Percentiles rank a stretch among this genome's conserved stretches.
These are phyloP conservation scores for Pseudonitzschia multistriata DNA, from an alignment of 108 stramenopile species.

Conservation along the genomic window DNA sequence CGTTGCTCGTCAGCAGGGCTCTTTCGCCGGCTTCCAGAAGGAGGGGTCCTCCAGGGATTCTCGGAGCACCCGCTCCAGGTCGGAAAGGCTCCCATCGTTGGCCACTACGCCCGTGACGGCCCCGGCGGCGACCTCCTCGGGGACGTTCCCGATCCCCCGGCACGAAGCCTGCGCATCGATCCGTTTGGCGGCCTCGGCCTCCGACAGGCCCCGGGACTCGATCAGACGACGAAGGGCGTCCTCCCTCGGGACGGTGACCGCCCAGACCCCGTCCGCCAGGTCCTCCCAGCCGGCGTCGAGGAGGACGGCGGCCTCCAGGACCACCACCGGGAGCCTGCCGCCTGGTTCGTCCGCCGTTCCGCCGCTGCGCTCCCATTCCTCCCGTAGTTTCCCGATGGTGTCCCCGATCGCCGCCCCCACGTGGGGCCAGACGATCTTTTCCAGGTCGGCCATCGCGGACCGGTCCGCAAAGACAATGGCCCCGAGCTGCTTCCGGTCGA, in stretches of 20 bases:
- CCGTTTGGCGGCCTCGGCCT: slow-evolving; percentile 61
- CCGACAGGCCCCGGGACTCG: slow-evolving; percentile 54
- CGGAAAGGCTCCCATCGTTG: slow-evolving; percentile 49
- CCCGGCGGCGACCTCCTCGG: slow-evolving; percentile 44
- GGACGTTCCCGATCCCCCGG: slow-evolving; percentile 56
- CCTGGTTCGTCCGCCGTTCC: background rate
- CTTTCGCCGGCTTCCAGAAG: slow-evolving; percentile 10
- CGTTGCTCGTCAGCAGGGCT: too few relatives aligned
- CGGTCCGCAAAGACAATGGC: slow-evolving; percentile 73
- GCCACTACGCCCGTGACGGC: slow-evolving; percentile 65
- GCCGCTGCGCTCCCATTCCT: slow-evolving; percentile 19
- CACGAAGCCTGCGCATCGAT: slow-evolving; percentile 63
- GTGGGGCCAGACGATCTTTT: slow-evolving; percentile 82
- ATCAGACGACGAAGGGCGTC: slow-evolving; percentile 56
- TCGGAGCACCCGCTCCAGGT: slow-evolving; percentile 29
- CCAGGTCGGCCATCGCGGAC: slow-evolving; percentile 61
- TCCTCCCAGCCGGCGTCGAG: slow-evolving; percentile 82
- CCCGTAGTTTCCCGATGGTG: slow-evolving; percentile 43
- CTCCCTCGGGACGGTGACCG: slow-evolving; percentile 46
- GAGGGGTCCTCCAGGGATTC: slow-evolving; percentile 37
- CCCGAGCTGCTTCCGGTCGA: slow-evolving; percentile 69
- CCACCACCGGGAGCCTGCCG: slow-evolving; percentile 43
- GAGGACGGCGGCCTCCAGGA: slow-evolving; percentile 76
- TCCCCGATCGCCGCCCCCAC: slow-evolving; percentile 50
- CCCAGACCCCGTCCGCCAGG: slow-evolving; percentile 79